Percentiles rank a stretch among this genome's conserved stretches.
These are phyloP conservation scores for Lactarius quietus DNA, from an alignment of 768 basidiomycete genomes.

Conservation along the genomic window DNA sequence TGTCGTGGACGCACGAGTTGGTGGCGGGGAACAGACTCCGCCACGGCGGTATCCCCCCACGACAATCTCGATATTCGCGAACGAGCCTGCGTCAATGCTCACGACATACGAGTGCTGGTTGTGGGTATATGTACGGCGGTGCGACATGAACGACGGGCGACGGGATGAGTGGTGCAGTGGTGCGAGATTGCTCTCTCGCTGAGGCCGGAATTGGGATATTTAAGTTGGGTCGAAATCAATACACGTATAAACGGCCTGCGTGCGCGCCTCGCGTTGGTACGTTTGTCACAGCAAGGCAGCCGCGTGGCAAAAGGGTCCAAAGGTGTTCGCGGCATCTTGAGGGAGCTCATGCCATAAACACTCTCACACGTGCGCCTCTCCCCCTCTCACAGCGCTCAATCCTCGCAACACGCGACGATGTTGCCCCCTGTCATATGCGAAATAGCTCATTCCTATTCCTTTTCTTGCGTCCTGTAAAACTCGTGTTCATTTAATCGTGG, in stretches of 20 bases:
- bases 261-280: slow-evolving; percentile 2
- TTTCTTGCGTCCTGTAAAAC: not conserved
- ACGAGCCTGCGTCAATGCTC: slow-evolving; percentile 16
- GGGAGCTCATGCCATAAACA: slow-evolving; percentile 5
- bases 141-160: slow-evolving; percentile 4
- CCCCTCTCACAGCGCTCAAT: not conserved
- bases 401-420: slow-evolving; percentile 5
- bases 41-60: not conserved
- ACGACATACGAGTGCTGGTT: slow-evolving; percentile 16
- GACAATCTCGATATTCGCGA: slow-evolving; percentile 19
- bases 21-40: slow-evolving; percentile 1
- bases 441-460: not conserved
- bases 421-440: slow-evolving; percentile 6
- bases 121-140: slow-evolving; percentile 3
- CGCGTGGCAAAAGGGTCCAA: slow-evolving; percentile 7
- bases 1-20: not conserved
- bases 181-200: not conserved
- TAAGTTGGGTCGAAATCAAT: slow-evolving; percentile 5
- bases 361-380: not conserved
- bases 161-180: not conserved
- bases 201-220: not conserved
- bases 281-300: slow-evolving; percentile 17
- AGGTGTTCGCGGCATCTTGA: not conserved
- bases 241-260: slow-evolving; percentile 5
- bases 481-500: not conserved